Evolutionary conservation across 2,329 filamentous ascomycete genomes (phyloP).

Genomic region (Aspergillus ruber): DNA sequence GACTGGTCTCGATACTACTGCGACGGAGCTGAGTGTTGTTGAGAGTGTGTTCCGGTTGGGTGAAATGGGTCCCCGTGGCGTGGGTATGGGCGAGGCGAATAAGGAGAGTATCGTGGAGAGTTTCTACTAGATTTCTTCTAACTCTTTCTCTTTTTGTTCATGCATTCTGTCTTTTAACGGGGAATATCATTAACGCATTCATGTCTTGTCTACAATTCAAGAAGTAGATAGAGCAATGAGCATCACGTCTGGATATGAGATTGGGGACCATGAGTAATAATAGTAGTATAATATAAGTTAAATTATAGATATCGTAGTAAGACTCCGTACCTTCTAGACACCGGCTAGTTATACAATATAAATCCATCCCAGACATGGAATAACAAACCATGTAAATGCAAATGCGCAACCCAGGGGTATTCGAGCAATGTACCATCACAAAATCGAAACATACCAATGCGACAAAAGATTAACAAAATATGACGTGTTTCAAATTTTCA

Average conservation of each 20-base stretch:
- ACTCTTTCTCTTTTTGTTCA: conserved; percentile 2
- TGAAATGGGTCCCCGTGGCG: conserved; percentile 65
- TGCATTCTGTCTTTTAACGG: not conserved
- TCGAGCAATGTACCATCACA: not conserved
- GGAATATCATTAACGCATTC: not conserved
- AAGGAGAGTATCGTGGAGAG: conserved; percentile 99
- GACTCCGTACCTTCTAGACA: too few relatives aligned
- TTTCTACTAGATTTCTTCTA: conserved; percentile 69
- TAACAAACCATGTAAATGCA: not conserved
- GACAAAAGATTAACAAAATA: not conserved
- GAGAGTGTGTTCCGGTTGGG: conserved; percentile 94
- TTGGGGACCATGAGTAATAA: not conserved
- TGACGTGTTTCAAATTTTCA: too few relatives aligned
- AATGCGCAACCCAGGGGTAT: not conserved
- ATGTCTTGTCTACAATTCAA: too few relatives aligned
- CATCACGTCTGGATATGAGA: too few relatives aligned
- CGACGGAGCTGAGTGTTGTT: conserved; percentile 93
- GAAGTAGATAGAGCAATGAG: too few relatives aligned
- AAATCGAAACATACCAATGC: not conserved
- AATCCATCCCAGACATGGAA: not conserved
- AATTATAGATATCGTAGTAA: not conserved
- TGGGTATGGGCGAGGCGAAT: conserved; percentile 51
- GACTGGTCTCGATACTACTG: conserved; percentile 86
- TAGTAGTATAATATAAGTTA: not conserved
- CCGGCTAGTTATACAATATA: too few relatives aligned